Evolutionary conservation across 495 filamentous ascomycete genomes (phyloP).

Genomic region (Neurospora pannonica): DNA sequence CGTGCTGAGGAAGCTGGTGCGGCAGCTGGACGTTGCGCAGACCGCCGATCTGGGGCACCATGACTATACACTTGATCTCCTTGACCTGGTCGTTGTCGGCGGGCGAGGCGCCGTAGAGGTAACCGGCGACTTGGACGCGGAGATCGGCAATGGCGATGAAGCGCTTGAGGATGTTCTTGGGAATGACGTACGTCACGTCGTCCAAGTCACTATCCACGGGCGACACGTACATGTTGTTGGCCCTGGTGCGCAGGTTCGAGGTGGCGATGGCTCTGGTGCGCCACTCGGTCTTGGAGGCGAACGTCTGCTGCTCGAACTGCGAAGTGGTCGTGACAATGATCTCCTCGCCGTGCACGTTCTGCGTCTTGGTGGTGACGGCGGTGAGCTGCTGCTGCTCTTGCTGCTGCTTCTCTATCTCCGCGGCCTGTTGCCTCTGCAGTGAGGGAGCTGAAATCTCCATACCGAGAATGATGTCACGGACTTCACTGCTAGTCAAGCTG

Average conservation of each 20-base stretch:
- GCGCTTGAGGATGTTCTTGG: slow-evolving; percentile 95
- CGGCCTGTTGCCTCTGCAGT: slow-evolving; percentile 96
- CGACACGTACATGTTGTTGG: slow-evolving; percentile 98
- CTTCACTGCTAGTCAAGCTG: slow-evolving; percentile 90
- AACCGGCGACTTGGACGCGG: slow-evolving; percentile 91
- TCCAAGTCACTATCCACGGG: slow-evolving; percentile 78
- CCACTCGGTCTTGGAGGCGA: slow-evolving; percentile 99
- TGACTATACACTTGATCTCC: slow-evolving; percentile 90
- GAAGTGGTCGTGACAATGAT: slow-evolving; percentile 98
- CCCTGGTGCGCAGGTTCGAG: slow-evolving; percentile 84
- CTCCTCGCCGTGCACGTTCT: slow-evolving; percentile 95
- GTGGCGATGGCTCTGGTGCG: slow-evolving; percentile 93
- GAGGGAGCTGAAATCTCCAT: slow-evolving; percentile 99
- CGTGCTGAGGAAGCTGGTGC: slow-evolving; percentile 86
- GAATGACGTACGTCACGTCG: slow-evolving; percentile 92
- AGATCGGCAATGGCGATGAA: slow-evolving; percentile 99
- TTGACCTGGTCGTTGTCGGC: slow-evolving; percentile 94
- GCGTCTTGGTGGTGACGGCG: slow-evolving; percentile 95
- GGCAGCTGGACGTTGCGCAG: slow-evolving; percentile 86
- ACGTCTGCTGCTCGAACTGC: slow-evolving; percentile 92
- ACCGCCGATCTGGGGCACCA: slow-evolving; percentile 94
- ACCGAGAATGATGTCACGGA: slow-evolving; percentile 96
- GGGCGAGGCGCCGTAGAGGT: slow-evolving; percentile 87
- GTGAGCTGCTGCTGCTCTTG: slow-evolving; percentile 94
- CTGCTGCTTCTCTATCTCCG: slow-evolving; percentile 98